Conservation (phyloP, 768 basidiomycete species). For the Leucogyrophana mollusca region DNA sequence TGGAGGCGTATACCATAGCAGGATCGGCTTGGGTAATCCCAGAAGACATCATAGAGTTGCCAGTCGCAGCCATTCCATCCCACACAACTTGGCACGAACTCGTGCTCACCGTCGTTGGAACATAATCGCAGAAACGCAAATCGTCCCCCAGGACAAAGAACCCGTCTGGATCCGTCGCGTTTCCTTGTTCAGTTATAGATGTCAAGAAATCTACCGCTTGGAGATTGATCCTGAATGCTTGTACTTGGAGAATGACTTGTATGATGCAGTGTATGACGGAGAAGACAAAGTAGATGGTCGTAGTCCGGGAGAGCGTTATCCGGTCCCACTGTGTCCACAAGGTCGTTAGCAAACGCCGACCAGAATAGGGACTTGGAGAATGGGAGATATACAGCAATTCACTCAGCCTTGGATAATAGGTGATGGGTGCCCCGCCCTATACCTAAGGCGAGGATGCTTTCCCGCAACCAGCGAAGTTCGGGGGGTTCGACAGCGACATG, state of each 20-base stretch:
- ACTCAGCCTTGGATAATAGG: background rate
- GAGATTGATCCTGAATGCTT: conserved; percentile 64
- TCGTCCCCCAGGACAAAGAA: conserved; percentile 47
- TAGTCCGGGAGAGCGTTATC: conserved; percentile 65
- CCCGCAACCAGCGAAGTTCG: no score
- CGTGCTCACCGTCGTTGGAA: conserved; percentile 37
- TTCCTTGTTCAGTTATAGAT: conserved; percentile 47
- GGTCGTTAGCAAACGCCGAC: background rate
- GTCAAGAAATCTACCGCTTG: conserved; percentile 53
- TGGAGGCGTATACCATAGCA: conserved; percentile 10
- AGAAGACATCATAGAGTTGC: conserved; percentile 2
- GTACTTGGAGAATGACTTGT: conserved; percentile 68
- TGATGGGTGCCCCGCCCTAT: no score
- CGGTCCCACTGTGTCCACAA: conserved; percentile 55
- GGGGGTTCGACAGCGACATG: background rate
- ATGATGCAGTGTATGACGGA: conserved; percentile 63
- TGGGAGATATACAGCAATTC: background rate
- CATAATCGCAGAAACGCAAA: conserved; percentile 57
- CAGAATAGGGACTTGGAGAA: background rate
- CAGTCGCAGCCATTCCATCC: conserved; percentile 34
- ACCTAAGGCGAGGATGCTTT: no score
- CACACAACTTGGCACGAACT: conserved; percentile 55
- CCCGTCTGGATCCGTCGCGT: conserved; percentile 41
- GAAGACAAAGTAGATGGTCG: conserved; percentile 65
- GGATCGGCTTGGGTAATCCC: conserved; percentile 1